Evolutionary conservation across 208 protist species (phyloP).

Genomic region (Giardia duodenalis): DNA sequence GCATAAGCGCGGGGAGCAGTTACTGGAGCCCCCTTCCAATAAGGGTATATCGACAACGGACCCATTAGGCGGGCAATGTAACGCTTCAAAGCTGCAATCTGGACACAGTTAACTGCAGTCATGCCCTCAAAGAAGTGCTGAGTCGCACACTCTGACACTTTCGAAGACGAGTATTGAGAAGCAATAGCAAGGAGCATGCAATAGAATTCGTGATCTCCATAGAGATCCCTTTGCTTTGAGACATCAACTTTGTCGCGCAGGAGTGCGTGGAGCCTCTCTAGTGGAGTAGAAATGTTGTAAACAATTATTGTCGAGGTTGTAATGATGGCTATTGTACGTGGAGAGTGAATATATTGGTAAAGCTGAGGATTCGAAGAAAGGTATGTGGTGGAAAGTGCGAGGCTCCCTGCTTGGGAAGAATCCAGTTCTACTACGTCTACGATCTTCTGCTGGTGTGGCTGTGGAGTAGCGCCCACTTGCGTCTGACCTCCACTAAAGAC

Average conservation of each 20-base stretch:
- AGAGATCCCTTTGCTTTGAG: neutral
- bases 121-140: neutral
- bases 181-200: neutral
- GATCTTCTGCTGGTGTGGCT: too few relatives aligned
- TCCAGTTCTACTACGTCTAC: neutral
- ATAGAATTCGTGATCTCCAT: neutral
- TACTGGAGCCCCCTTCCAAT: neutral
- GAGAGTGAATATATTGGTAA: neutral
- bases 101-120: neutral
- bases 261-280: neutral
- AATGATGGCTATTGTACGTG: neutral
- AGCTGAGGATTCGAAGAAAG: neutral
- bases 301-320: neutral
- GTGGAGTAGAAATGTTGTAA: neutral
- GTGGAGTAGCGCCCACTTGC: too few relatives aligned
- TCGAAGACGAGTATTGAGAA: neutral
- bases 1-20: too few relatives aligned
- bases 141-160: neutral
- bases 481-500: neutral
- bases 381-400: neutral
- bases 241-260: neutral
- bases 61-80: neutral
- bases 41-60: neutral
- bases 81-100: neutral
- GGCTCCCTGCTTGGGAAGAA: neutral